Base-by-base conservation (phyloP, 805 yeast species). In the Zygoascus tannicola region DNA sequence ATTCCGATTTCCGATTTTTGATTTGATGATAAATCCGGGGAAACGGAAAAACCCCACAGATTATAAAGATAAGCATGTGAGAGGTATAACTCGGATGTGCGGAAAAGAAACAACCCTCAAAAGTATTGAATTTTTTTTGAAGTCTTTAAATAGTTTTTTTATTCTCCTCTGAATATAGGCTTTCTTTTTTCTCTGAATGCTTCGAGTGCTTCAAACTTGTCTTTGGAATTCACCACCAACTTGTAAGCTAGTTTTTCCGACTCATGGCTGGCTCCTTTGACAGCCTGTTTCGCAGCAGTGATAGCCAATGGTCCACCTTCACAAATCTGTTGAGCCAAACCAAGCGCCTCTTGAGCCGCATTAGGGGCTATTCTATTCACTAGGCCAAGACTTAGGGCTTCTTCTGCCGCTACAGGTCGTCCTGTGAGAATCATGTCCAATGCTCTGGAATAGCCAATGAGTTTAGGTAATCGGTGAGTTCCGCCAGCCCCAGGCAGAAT, bases 401-500 rank as follows among this genome's bases (percentile, higher is more conserved):
- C 61, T 2, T 47, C 45, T 1, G 67, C 69, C 8, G 52, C 43
- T 32, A 69, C 60, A 5, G 56, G 52, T 7, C 65, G 56, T 12
- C 73, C 72, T 0, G 71, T 67, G n/a, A 68, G 52, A 7, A 65
- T 59, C 36, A 55, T 46, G 48, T 69, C 72, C 58, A 63, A 58
- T 7, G 73, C 70, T 18, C 58, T 56, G 7, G 68, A 58, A 44
- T 64, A 64, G 2, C 74, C 74, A 41, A 68, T 57, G 2, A 68
- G 58, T 43, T 58, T 55, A 14, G 67, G 60, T 38, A 69, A 56
- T 26, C 73, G 58, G 47, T 67, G 68, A 2, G 73, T 68, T 8
- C 72, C 74, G 15, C 74, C 74, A 21, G 71, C 71, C 1, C 73
- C 73, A 33, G 76, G 76, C 26, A 72, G 55, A n/a, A 69, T 62